Base-by-base conservation (phyloP, 2,329 filamentous ascomycete genomes). In the Fusarium cicatricum region DNA sequence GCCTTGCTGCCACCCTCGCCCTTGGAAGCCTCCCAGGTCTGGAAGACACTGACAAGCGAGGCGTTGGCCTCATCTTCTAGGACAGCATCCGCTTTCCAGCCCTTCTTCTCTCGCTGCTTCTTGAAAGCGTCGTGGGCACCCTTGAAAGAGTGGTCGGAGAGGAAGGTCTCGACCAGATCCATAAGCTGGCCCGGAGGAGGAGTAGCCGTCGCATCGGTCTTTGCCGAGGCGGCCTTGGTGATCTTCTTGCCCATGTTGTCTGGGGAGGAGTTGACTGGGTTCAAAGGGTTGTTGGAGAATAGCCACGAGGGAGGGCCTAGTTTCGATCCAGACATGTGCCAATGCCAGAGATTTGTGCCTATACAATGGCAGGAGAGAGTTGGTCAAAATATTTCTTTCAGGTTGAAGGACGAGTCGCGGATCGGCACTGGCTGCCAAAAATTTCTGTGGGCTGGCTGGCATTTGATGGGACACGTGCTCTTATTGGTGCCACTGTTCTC, bases 151-250 rank as follows among this genome's bases (percentile, higher is more conserved):
- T 89, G 82, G 39, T 88, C 82, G 36, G 81, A 80, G 43, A 92
- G 80, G 72, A 92, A 92, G 17, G 77, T 74, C 59, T 85, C 85
- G 66, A 92, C 82, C 14, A 91, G 78, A 57, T 86, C 83, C 70
- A 92, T 78, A 31, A 92, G 77, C 72, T 89, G 82, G 23, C 82
- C 74, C 5, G 88, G 82, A 21, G 85, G 80, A 40, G 77, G 50
- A 10, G 70, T 28, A 33, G 60, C 55, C 23, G 64, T 41, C 33
- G 59, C 55, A 38, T 61, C 50, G 58, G 54, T 62, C 52, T 61
- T 65, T 26, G 63, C 51, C 42, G 52, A 29, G 36, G 67, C 21
- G 39, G 57, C 40, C 46, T 64, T 59, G 49, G 58, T 46, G 64
- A 54, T 64, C 48, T 61, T 68, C 60, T 74, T 77, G 60, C 67